phyloP scores from a whole-genome alignment of 345 rosid genomes.

The Abelmoschus esculentus region DNA sequence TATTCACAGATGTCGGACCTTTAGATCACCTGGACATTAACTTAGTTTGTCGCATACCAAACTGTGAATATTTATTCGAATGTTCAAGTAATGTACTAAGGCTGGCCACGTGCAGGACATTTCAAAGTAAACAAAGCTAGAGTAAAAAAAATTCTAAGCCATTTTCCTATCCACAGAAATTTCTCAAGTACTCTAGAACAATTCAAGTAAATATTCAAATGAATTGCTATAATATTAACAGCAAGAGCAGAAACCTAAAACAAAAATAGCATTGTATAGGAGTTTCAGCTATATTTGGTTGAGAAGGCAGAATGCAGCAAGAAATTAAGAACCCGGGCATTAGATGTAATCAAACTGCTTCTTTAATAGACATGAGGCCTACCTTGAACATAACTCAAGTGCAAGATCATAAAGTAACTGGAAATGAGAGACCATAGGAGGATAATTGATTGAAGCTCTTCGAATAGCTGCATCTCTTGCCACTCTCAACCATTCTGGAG shows the following conservation, averaged over 20 bases:
- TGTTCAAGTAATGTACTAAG: no score
- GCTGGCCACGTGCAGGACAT: no score
- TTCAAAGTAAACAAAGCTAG: no score
- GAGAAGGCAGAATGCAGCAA: neutral
- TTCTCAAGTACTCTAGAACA: no score
- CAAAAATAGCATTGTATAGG: neutral
- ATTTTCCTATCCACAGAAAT: no score
- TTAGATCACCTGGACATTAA: no score
- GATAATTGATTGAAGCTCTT: constrained; percentile 92
- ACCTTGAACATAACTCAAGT: constrained; percentile 74
- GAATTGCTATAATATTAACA: neutral
- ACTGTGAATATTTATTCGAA: no score
- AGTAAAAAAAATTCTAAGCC: no score
- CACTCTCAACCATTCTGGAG: constrained; percentile 80
- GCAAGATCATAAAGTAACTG: constrained; percentile 97
- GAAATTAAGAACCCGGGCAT: constrained; percentile 2
- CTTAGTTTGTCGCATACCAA: no score
- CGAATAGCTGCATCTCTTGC: constrained; percentile 95
- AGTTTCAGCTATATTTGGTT: neutral
- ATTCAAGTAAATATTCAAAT: neutral
- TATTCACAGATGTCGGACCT: no score
- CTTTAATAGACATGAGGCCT: constrained; percentile 9
- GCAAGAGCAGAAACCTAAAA: neutral
- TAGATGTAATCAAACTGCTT: constrained; percentile 4
- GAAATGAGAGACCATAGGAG: constrained; percentile 98